Conservation (phyloP, 2,329 filamentous ascomycete genomes). For the Diaporthe sp. region DNA sequence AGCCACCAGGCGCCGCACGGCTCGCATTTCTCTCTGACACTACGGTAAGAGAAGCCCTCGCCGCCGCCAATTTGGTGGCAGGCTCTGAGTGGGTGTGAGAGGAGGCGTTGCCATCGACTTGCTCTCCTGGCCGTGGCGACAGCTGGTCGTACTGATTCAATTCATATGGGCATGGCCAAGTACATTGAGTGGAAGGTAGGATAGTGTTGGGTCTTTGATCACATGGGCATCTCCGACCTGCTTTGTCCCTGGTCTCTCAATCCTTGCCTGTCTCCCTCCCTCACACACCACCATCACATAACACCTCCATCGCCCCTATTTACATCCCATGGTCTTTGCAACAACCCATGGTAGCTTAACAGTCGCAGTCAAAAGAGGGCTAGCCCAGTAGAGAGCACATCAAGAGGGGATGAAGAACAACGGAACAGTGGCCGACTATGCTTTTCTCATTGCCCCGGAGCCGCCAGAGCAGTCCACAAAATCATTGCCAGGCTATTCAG, state of each 20-base stretch:
- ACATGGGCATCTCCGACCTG: background rate
- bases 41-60: too few species aligned
- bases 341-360: background rate
- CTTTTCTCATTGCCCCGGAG: background rate
- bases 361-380: background rate
- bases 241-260: too few species aligned
- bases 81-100: background rate
- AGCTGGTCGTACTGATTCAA: background rate
- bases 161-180: too few species aligned
- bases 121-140: background rate
- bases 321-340: background rate
- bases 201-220: too few species aligned
- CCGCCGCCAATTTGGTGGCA: background rate
- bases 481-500: too few species aligned
- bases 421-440: background rate
- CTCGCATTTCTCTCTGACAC: background rate
- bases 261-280: too few species aligned
- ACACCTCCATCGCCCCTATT: background rate
- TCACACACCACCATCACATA: background rate
- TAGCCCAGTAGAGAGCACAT: background rate
- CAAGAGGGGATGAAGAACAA: too few species aligned
- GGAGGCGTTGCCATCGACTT: background rate
- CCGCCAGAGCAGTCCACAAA: too few species aligned
- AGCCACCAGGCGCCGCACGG: background rate
- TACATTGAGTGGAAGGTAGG: background rate